Evolutionary conservation across 768 basidiomycete species (phyloP), one percentile per base, ranked within the genome.

Genomic region (Kwoniella botswanensis): DNA sequence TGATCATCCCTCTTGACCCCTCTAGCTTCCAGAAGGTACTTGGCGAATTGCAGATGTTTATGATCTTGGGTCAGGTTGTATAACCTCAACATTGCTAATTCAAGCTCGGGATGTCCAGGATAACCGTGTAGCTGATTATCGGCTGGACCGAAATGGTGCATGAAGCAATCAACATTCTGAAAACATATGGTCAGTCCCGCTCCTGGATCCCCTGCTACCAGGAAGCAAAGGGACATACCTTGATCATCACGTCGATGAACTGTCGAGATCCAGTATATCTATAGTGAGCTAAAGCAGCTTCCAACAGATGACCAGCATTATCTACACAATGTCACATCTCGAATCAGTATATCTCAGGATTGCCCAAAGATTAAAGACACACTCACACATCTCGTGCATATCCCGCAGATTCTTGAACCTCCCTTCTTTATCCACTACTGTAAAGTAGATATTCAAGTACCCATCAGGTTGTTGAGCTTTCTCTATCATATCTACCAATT

Each of bases 211-310:
- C n/a, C n/a, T n/a, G n/a, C n/a, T n/a, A n/a, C n/a, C n/a, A n/a
- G n/a, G n/a, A n/a, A n/a, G n/a, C n/a, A n/a, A n/a, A n/a, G n/a
- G n/a, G n/a, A n/a, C 74, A 53, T 54, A 74, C 77, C 69, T 59
- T 74, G 58, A 78, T 76, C 77, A 78, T 78, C n/a, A 74, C 71
- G 57, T 78, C 73, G 11, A 78, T 59, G 66, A 78, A 74, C 46
- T 74, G 71, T 3, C 72, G 68, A 7, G 74, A 74, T 22, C 71
- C 71, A 17, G 71, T 73, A 44, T 71, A 73, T 18, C 66, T 58
- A 58, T 73, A 64, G 54, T 77, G 76, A 26, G 76, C 74, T 21
- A 77, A 54, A 41, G 76, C 74, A 44, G 52, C 76, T 62, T 77
- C 76, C 12, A 77, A 63, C 29, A 77, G 64, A 62, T 77, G 76